Conservation (phyloP, 169 alveolate genomes). For the Plasmodium reichenowi region DNA sequence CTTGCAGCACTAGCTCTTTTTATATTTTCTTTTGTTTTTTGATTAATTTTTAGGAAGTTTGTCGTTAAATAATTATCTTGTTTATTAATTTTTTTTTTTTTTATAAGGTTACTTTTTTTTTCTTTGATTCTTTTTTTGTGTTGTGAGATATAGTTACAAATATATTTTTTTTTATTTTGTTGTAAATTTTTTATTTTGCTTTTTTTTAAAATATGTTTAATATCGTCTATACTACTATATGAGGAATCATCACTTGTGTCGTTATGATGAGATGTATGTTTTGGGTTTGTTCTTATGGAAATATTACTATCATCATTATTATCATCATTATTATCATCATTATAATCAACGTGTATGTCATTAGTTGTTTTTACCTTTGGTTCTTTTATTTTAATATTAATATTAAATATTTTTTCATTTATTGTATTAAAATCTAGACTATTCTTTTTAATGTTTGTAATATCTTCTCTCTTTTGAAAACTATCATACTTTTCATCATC, state of each 20-base stretch:
- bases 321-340: not conserved
- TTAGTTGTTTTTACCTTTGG: not conserved
- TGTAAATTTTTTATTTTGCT: not conserved
- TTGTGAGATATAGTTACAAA: constrained; percentile 29
- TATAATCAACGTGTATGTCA: not conserved
- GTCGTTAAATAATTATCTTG: constrained; percentile 11
- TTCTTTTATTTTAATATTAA: constrained; percentile 6
- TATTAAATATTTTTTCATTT: constrained; percentile 36
- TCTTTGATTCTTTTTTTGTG: constrained; percentile 55
- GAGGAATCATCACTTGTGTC: constrained; percentile 13
- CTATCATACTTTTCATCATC: too few relatives aligned
- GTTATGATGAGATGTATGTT: not conserved
- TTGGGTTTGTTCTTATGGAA: not conserved
- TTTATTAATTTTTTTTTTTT: constrained; percentile 18
- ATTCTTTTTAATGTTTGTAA: constrained; percentile 14
- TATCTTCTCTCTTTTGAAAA: not conserved
- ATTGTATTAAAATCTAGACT: constrained; percentile 58
- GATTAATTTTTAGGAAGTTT: constrained; percentile 24
- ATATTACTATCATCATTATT: not conserved
- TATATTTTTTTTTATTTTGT: constrained; percentile 35
- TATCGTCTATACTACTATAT: constrained; percentile 13
- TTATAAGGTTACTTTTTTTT: not conserved
- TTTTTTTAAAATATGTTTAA: constrained; percentile 48
- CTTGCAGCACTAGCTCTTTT: constrained; percentile 70
- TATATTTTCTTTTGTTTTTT: constrained; percentile 33